Conservation (phyloP, 306 rosid genomes). For the Begonia masoniana region DNA sequence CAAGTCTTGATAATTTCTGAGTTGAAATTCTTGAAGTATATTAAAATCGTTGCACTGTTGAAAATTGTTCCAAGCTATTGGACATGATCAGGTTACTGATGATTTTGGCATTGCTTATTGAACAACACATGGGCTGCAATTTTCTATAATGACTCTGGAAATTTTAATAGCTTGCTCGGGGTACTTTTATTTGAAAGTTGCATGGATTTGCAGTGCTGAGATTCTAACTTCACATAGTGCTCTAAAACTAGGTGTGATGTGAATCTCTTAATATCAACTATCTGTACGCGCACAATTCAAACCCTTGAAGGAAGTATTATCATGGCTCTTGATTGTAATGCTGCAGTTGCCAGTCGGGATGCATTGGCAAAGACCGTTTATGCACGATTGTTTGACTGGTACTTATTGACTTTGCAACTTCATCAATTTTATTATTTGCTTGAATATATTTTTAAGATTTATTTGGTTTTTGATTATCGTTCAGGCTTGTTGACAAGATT, state of each 20-base stretch:
- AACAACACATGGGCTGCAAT: too few relatives aligned
- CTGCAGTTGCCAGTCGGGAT: conserved; percentile 85
- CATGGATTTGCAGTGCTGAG: too few relatives aligned
- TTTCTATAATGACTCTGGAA: too few relatives aligned
- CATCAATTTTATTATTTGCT: too few relatives aligned
- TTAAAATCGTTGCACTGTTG: too few relatives aligned
- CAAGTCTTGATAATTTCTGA: too few relatives aligned
- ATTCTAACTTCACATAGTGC: background rate
- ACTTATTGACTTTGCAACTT: conserved; percentile 5
- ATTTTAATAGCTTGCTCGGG: too few relatives aligned
- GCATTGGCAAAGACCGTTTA: conserved; percentile 89
- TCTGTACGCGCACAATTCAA: conserved; percentile 82
- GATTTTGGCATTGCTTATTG: too few relatives aligned
- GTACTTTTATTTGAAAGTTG: too few relatives aligned
- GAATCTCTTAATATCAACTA: conserved; percentile 54
- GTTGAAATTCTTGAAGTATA: too few relatives aligned
- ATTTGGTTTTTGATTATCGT: conserved; percentile 12
- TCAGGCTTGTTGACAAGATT: conserved; percentile 96
- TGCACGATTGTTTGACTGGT: conserved; percentile 88
- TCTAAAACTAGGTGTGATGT: conserved; percentile 58
- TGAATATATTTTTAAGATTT: background rate
- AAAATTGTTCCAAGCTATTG: too few relatives aligned
- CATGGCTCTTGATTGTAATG: conserved; percentile 86
- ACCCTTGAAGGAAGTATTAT: conserved; percentile 89
- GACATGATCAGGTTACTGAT: too few relatives aligned